Evolutionary conservation across 2,329 filamentous ascomycete species (phyloP), one percentile per base, ranked within the genome.

Genomic region (Calonectria montana): DNA sequence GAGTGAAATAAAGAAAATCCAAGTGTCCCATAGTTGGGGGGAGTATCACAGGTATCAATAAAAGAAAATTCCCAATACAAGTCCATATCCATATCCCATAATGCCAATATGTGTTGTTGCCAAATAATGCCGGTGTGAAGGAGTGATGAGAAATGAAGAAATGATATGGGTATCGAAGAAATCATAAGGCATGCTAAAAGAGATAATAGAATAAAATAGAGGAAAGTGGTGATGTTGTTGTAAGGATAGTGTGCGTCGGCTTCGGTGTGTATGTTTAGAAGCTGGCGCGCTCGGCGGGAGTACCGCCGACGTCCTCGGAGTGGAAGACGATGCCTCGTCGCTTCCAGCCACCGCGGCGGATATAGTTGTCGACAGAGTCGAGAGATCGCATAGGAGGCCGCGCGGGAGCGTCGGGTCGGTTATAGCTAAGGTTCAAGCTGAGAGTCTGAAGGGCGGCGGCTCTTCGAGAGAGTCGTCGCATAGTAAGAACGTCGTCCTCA

Each of bases 331-430:
- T 82, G 62, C 84, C 84, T 15, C 83, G 80, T 67, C 84, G 80
- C 81, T 86, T 86, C 85, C 84, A 86, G 39, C 85, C 84, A 43
- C 84, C 83, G 18, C 83, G 82, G 80, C 84, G 85, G 74, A 84
- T 80, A 41, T 84, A 84, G 75, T 86, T 80, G 59, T 86, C 83
- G 74, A 86, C 81, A 70, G 79, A 81, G 76, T 84, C 82, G 59
- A 82, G 77, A 12, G 82, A 80, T 76, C 81, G 80, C 78, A 85
- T 82, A 15, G 81, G 80, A n/a, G 84, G 84, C 18, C 84, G 77
- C 70, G 77, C 79, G 21, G 81, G 79, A 13, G 79, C 72, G 7
- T 74, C 75, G 65, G 59, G 71, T 65, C 79, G 78, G 79, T 81
- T 81, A 70, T 82, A 81, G 57, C 82, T 81, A 57, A 84, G 81